Evolutionary conservation across 345 rosid genomes (phyloP), one percentile per base, ranked within the genome.

Genomic region (Citrus trifoliata): DNA sequence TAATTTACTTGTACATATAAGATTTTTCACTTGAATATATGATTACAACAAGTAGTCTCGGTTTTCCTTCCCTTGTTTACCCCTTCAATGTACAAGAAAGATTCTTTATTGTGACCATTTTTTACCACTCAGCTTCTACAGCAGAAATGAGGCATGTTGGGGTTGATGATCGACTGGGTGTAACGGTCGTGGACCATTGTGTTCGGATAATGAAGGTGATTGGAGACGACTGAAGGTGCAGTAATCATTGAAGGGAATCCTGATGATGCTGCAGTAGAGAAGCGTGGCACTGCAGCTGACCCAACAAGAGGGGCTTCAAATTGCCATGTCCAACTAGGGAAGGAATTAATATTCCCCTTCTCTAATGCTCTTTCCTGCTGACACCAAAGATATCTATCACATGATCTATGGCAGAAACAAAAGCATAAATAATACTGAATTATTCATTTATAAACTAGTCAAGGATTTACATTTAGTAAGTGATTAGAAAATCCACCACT

Each of bases 251-350:
- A 85, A 80, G 90, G 77, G 96, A 92, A 92, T 92, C 96, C 92
- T 89, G 93, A 92, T 92, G 96, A 92, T 92, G 93, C 93, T 92
- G 96, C 93, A 85, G 85, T 70, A 83, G 90, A 83, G 85, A 82
- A 87, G 85, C 80, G 70, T 25, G 87, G 82, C 79, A 65, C 81
- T 62, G 83, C 83, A 80, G 79, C 80, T 70, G 81, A 56, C 46
- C 84, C 86, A 8, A 84, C 81, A 27, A 62, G 78, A 59, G 83
- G 84, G 61, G 78, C 80, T 79, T 88, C 87, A 59, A 70, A 66
- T 78, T 82, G 83, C 83, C 86, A 79, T 70, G 80, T 74, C 86
- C 85, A 61, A 22, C 74, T 74, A 28, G 87, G 88, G 28, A 80
- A 25, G 12, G 85, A 55, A 77, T 80, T 84, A 28, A 81, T 71